Evolutionary conservation across 306 rosid genomes (phyloP).

Genomic region (Rubus parviflorus): DNA sequence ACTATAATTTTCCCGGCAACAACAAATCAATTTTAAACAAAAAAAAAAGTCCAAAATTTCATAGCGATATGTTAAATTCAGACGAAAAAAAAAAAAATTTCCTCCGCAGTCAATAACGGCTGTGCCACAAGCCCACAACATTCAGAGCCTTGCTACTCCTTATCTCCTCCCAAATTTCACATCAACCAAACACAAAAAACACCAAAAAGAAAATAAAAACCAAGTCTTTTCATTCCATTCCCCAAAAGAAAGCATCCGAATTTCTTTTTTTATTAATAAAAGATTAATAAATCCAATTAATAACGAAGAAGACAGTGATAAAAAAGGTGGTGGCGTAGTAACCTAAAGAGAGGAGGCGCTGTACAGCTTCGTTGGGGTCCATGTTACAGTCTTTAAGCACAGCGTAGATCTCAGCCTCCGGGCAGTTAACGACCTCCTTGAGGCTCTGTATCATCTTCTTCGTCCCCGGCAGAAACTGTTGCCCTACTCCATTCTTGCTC

Average conservation of each 20-base stretch:
- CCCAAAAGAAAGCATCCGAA: not conserved
- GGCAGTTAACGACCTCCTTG: slow-evolving; percentile 36
- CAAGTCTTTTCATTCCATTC: not conserved
- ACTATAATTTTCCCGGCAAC: not conserved
- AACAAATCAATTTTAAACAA: not conserved
- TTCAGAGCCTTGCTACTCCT: not conserved
- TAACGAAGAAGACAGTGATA: no score
- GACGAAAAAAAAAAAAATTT: not conserved
- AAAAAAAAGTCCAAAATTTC: not conserved
- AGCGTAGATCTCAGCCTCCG: slow-evolving; percentile 42
- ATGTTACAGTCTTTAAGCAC: slow-evolving; percentile 38
- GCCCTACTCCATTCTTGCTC: slow-evolving; percentile 23
- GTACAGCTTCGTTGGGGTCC: slow-evolving; percentile 43
- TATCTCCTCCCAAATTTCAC: slow-evolving; percentile 13
- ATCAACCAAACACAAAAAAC: slow-evolving; percentile 8
- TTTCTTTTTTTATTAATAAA: not conserved
- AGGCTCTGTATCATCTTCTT: slow-evolving; percentile 31
- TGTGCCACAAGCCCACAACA: not conserved
- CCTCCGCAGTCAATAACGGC: not conserved
- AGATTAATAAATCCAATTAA: not conserved
- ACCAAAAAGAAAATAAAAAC: not conserved
- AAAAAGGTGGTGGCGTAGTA: not conserved
- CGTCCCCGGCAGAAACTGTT: slow-evolving; percentile 13
- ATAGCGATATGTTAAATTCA: not conserved
- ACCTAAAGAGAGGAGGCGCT: slow-evolving; percentile 45